Evolutionary conservation across 441 rosid species (phyloP), one percentile per base, ranked within the genome.

Genomic region (Kokia cookei): DNA sequence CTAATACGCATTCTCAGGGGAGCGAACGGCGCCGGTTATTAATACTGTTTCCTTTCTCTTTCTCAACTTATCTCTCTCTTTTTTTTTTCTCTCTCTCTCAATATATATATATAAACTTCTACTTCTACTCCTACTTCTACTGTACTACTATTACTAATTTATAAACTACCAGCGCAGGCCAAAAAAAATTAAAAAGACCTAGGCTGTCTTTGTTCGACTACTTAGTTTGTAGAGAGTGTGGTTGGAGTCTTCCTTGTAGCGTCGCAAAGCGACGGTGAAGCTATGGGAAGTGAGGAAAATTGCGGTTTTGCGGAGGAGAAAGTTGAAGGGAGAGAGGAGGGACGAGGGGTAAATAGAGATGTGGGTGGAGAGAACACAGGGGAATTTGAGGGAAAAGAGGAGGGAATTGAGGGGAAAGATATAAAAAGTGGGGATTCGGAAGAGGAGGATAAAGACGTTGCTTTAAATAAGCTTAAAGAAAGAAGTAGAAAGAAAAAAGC

Each of bases 381-480:
- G 11, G 68, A 47, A 12, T 8, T 63, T 5, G 68, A n/a, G 27
- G 60, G 14, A 60, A 59, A 59, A 27, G 76, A 8, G 22, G 73
- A 40, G 59, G 45, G 11, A 12, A 47, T 47, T 29, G 45, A 57
- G 12, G 22, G 43, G 45, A 43, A n/a, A 14, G 13, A 7, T 12
- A 32, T 7, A 14, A 32, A 35, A 54, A 50, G 13, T 51, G 48
- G 19, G 45, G 32, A 57, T 61, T 29, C 27, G 37, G 42, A 65
- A 75, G 59, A 51, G 11, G 68, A 59, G 8, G 73, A 42, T 37
- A 64, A 48, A 76, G 62, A 42, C 67, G n/a, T 9, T 57, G 32
- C 51, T 61, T 29, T 75, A 26, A 67, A 59, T 29, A 72, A 59
- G 58, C 66, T 55, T 27, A 26, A 43, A 2, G 43, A 72, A 43